Base-by-base conservation (phyloP, 2,329 filamentous ascomycete species). In the Atkinsonella hypoxylon region DNA sequence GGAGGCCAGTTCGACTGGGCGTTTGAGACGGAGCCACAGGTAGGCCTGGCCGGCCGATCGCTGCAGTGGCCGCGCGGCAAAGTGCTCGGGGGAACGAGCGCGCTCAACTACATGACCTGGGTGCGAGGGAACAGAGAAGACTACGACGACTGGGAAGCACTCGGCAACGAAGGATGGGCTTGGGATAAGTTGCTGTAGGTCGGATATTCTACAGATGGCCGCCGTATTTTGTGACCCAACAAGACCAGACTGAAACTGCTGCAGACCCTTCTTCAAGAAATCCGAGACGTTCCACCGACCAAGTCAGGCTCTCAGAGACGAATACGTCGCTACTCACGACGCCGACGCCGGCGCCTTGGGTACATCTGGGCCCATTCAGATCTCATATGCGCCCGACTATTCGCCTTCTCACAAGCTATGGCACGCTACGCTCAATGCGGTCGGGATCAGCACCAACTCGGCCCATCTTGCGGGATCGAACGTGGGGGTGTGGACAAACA, bases 31-130 rank as follows among this genome's bases (percentile, higher is more conserved):
- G 56, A 57, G 2, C 62, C 68, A 6, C 70, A 73, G 54, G 49
- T 55, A 17, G 64, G 64, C 2, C 59, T 72, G 4, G 61, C 56
- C 2, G 67, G 72, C 1, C 67, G 74, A 44, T 61, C 47, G 30
- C 56, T 75, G 20, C 56, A 65, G 10, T 73, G 67, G 66, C 65
- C 68, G 0, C 60, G 71, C 13, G 73, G 73, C 7, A 72, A 65
- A 51, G 74, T 78, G 0, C 69, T 87, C 0, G 83, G 83, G 17
- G 83, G 83, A 7, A 80, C 81, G 7, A 77, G 73, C 15, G 76
- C 76, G 0, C 70, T 83, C 45, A 82, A 82, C 55, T 77, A 75
- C 54, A 76, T 81, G 74, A 74, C 78, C 45, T 72, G 70, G 67
- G 70, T 70, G 49, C 68, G 73, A 32, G 74, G 69, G 7, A 68